Evolutionary conservation across 495 filamentous ascomycete species (phyloP).

Genomic region (Tuber umbilicatum): DNA sequence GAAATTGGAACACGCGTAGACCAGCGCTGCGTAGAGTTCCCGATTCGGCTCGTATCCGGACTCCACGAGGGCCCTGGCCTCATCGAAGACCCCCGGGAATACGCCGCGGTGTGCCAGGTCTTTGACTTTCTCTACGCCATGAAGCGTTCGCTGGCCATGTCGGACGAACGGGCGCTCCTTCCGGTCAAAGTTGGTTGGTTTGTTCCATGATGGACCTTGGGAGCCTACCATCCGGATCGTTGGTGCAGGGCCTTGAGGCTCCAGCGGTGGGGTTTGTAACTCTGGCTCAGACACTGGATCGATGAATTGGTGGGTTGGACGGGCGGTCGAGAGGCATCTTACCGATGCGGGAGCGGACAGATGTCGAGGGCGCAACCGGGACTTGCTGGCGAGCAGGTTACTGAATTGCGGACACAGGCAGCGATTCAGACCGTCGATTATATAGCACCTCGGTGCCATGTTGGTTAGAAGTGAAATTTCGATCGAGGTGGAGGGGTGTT

Average conservation of each 20-base stretch:
- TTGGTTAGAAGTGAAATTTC: neutral
- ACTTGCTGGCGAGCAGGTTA: conserved; percentile 1
- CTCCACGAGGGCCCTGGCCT: conserved; percentile 56
- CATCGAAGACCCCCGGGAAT: conserved; percentile 42
- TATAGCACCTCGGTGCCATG: conserved; percentile 22
- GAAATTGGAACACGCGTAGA: conserved; percentile 60
- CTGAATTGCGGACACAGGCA: conserved; percentile 29
- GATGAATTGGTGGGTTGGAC: conserved; percentile 1
- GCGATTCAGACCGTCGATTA: conserved; percentile 28
- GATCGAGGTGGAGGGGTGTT: neutral
- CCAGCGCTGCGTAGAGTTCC: conserved; percentile 64
- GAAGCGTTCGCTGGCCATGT: neutral
- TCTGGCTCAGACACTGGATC: conserved; percentile 6
- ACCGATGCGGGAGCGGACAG: neutral
- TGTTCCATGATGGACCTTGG: neutral
- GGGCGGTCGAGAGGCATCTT: neutral
- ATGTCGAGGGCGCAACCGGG: neutral
- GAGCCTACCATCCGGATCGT: neutral
- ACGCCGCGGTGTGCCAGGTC: conserved; percentile 16
- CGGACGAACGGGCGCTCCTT: neutral
- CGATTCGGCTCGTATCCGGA: conserved; percentile 58
- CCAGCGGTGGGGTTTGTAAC: neutral
- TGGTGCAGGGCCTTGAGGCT: neutral
- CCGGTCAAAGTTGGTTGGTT: neutral
- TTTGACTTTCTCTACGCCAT: conserved; percentile 16